phyloP scores from a whole-genome alignment of 305 asterid species.

The Plantago coronopus region DNA sequence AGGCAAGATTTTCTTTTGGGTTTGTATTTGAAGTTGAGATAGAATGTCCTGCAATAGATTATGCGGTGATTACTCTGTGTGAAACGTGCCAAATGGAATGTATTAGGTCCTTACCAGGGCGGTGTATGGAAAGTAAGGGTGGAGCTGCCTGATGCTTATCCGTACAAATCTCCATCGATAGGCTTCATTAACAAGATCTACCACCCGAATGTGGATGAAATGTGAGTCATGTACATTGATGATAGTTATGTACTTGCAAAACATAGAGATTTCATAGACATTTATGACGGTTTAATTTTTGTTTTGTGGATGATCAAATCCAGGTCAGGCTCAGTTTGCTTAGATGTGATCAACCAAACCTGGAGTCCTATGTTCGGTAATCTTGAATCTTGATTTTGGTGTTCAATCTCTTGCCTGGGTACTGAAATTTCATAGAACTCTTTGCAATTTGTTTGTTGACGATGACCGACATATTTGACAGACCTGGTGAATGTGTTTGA shows the following conservation, averaged over 20 bases:
- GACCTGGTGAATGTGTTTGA: conserved; percentile 92
- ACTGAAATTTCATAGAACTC: neutral
- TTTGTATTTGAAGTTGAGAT: conserved; percentile 14
- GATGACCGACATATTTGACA: conserved; percentile 23
- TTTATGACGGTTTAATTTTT: neutral
- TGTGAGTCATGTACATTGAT: conserved; percentile 41
- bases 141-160: conserved; percentile 93
- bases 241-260: conserved; percentile 2
- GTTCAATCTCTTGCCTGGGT: neutral
- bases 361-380: conserved; percentile 99
- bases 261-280: neutral
- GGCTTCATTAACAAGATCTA: conserved; percentile 85
- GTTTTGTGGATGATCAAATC: conserved; percentile 21
- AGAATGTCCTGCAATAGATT: neutral
- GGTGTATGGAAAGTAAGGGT: conserved; percentile 94
- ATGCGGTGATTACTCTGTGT: neutral
- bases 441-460: conserved; percentile 13
- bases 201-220: conserved; percentile 96
- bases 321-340: conserved; percentile 95
- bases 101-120: conserved; percentile 81
- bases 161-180: conserved; percentile 91
- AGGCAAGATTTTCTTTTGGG: neutral
- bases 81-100: conserved; percentile 22
- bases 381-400: conserved; percentile 14
- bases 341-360: conserved; percentile 88